Conservation (phyloP, 108 stramenopile genomes). For the Fragilariopsis cylindrus region DNA sequence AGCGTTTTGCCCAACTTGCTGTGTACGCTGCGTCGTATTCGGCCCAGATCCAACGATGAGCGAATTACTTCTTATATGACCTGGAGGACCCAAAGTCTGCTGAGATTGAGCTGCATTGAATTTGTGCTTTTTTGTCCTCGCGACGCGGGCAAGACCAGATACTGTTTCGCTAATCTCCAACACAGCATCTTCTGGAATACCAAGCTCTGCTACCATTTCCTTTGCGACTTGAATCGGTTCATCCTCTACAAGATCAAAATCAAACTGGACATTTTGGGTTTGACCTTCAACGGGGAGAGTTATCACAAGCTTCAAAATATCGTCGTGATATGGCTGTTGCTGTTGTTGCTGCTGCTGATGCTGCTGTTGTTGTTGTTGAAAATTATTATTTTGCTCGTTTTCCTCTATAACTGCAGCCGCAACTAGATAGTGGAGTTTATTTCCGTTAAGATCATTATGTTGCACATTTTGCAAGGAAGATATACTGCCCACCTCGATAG, state of each 20-base stretch:
- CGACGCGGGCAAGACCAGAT: constrained; percentile 75
- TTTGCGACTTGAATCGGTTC: constrained; percentile 85
- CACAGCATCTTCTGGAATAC: constrained; percentile 75
- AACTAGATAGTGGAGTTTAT: constrained; percentile 57
- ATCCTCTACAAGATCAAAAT: constrained; percentile 84
- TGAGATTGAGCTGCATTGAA: constrained; percentile 39
- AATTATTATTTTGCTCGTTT: constrained; percentile 18
- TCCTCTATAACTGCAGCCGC: constrained; percentile 61
- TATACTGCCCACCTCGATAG: constrained; percentile 7
- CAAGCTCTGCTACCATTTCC: constrained; percentile 87
- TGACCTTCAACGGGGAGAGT: constrained; percentile 78
- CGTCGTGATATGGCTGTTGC: constrained; percentile 60
- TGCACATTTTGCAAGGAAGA: constrained; percentile 16
- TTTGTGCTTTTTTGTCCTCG: constrained; percentile 70
- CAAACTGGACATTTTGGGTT: constrained; percentile 83
- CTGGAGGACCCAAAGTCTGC: neutral
- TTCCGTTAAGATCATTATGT: neutral
- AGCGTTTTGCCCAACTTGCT: constrained; percentile 7
- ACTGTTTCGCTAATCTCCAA: constrained; percentile 87
- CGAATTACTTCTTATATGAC: constrained; percentile 9
- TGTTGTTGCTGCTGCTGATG: neutral
- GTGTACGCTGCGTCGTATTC: constrained; percentile 11
- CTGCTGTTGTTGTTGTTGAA: constrained; percentile 42
- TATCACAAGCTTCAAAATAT: constrained; percentile 75
- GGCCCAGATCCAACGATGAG: neutral